Base-by-base conservation (phyloP, 2,329 filamentous ascomycete species). In the Botrytis medusae region DNA sequence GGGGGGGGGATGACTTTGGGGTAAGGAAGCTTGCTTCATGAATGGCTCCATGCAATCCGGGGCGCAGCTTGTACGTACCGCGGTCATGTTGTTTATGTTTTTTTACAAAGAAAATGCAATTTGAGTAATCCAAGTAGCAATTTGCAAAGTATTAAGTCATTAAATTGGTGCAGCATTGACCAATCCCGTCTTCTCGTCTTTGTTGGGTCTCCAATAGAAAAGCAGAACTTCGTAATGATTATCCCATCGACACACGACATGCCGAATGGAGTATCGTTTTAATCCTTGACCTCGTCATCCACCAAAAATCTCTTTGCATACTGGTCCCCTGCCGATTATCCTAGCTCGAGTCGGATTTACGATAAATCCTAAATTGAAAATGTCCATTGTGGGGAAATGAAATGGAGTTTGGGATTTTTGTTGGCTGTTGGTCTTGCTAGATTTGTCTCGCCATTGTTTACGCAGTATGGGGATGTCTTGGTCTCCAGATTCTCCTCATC, bases 301-400 rank as follows among this genome's bases (percentile, higher is more conserved):
- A 67, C 32, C 18, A 40, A 25, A 37, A 37, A n/a, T 61, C 32
- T 62, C 60, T 62, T 5, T 63, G 60, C 37, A 29, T 20, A 22
- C 20, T 20, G 40, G 16, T n/a, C 22, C 61, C 61, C 61, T 44
- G 61, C 25, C n/a, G 40, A 63, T 10, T 20, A 63, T 63, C 61
- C 40, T 20, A 40, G 61, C 29, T 64, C 12, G n/a, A 44, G 61
- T 22, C 18, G 40, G 61, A 63, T 20, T 63, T 42, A n/a, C n/a
- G 25, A 63, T 63, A n/a, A 42, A 63, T 44, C 51, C 14, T 32
- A 8, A 29, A 29, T 57, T 29, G 51, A 32, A n/a, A 51, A 29
- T 57, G n/a, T 51, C 22, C 63, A 67, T 67, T 67, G 63, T 67
- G 63, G 63, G 63, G 63, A 67, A 40, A 67, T 29, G 44, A 51